Evolutionary conservation across 345 rosid genomes (phyloP), one percentile per base, ranked within the genome.

Genomic region (Sonneratia caseolaris): DNA sequence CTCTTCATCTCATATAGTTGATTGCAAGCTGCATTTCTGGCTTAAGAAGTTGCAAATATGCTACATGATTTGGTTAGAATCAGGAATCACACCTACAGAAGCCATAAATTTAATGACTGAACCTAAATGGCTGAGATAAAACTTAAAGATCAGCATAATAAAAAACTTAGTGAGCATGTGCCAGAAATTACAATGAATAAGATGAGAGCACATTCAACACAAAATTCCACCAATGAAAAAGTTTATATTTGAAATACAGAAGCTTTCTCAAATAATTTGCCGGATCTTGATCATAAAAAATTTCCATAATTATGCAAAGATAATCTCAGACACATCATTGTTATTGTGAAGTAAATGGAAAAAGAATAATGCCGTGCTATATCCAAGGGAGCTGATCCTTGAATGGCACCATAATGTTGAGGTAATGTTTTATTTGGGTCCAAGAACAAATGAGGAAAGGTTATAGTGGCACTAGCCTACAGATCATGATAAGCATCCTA

Each of bases 361-460:
- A 81, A 45, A 21, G 66, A 66, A 68, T 74, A 40, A 73, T 91
- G 90, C 97, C 93, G 85, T 89, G 71, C 80, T 81, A 70, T 86
- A 85, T 73, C 97, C 97, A 64, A 92, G 86, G 36, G 87, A 61
- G 87, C 91, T 70, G 90, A 76, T 73, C 97, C 97, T 90, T 82
- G 91, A 77, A 92, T 79, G 73, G 97, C 96, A 71, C 97, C 96
- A 65, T 86, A 92, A 78, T 92, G 97, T 70, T 92, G 97, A 76
- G 96, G 73, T 70, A 88, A 81, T 68, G 89, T 61, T 78, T 90
- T 92, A 56, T 88, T 80, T 68, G 97, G 93, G 74, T 92, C 96
- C 82, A 92, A 73, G 77, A 92, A 92, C 71, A 84, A 84, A 88
- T 92, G 93, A 37, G 90, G 86, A 37, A 92, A 83, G 64, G 97